phyloP scores from a whole-genome alignment of 2,329 filamentous ascomycete species.

The Diaporthe citriasiana region DNA sequence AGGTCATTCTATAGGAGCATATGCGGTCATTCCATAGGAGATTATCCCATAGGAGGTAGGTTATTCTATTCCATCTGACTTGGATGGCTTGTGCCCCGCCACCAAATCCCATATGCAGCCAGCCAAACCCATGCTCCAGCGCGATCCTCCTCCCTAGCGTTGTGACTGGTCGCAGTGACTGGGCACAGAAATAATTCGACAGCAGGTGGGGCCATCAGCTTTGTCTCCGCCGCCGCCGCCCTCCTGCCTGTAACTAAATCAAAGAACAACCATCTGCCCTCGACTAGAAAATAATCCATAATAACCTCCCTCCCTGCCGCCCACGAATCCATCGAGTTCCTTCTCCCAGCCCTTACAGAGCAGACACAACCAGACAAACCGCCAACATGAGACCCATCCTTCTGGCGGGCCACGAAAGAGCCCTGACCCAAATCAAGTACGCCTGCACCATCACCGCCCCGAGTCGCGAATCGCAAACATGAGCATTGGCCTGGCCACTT shows the following conservation, averaged over 20 bases:
- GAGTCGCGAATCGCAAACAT: conserved; percentile 35
- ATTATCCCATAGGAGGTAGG: too few species aligned
- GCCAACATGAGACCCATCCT: conserved; percentile 95
- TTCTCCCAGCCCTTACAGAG: not conserved
- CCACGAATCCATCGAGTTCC: conserved; percentile 14
- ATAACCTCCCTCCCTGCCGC: conserved; percentile 18
- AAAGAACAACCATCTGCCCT: conserved; percentile 22
- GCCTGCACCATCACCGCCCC: conserved; percentile 44
- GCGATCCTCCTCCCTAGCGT: conserved; percentile 29
- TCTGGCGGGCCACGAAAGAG: conserved; percentile 95
- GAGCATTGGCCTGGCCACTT: not conserved
- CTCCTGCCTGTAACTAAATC: conserved; percentile 19
- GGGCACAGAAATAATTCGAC: conserved; percentile 38
- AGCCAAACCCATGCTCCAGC: not conserved
- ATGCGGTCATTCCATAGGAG: too few species aligned
- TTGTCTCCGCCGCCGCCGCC: conserved; percentile 37
- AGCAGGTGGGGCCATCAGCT: conserved; percentile 37
- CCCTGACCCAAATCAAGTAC: conserved; percentile 93
- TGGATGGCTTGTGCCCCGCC: conserved; percentile 8
- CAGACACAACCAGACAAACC: conserved; percentile 45
- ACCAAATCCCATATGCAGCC: not conserved
- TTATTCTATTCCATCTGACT: too few species aligned
- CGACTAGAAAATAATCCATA: conserved; percentile 29
- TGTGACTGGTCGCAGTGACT: conserved; percentile 33
- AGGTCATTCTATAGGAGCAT: too few species aligned